phyloP scores from a whole-genome alignment of 306 rosid genomes.

The Quercus bicolor region DNA sequence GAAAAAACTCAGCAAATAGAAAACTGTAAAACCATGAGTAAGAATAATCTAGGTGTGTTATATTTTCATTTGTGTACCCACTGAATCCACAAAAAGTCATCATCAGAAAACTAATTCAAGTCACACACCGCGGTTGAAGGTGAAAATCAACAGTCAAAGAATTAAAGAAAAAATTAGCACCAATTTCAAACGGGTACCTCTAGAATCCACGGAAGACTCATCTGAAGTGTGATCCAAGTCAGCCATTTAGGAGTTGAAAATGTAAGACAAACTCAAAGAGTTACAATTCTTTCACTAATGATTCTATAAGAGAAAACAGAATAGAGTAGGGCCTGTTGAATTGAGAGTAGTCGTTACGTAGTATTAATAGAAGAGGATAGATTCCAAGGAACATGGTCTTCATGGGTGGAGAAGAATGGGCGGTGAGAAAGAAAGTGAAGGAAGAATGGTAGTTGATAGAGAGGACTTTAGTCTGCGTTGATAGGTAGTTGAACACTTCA shows the following conservation, averaged over 20 bases:
- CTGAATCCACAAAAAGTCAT: background rate
- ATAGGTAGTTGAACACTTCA: constrained; percentile 52
- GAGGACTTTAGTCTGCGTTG: constrained; percentile 29
- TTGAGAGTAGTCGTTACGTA: constrained; percentile 21
- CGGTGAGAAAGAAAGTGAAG: constrained; percentile 14
- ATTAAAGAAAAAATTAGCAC: background rate
- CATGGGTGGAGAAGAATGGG: constrained; percentile 19
- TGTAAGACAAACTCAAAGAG: constrained; percentile 14
- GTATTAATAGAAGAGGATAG: constrained; percentile 40
- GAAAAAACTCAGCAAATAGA: background rate
- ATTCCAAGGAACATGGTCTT: background rate
- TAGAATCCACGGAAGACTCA: constrained; percentile 39
- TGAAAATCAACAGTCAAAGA: background rate
- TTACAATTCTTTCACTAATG: background rate
- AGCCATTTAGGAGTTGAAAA: constrained; percentile 43
- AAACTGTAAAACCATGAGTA: background rate
- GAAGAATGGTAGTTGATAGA: constrained; percentile 68
- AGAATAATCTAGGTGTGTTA: background rate
- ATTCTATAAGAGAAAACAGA: background rate
- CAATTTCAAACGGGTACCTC: constrained; percentile 46
- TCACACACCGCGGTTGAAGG: background rate
- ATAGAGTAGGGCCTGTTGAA: constrained; percentile 10
- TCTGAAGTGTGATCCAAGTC: constrained; percentile 48
- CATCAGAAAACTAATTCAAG: background rate
- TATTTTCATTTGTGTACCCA: background rate